Conservation (phyloP, 208 protist genomes). For the Kentomonas sorsogonicus region DNA sequence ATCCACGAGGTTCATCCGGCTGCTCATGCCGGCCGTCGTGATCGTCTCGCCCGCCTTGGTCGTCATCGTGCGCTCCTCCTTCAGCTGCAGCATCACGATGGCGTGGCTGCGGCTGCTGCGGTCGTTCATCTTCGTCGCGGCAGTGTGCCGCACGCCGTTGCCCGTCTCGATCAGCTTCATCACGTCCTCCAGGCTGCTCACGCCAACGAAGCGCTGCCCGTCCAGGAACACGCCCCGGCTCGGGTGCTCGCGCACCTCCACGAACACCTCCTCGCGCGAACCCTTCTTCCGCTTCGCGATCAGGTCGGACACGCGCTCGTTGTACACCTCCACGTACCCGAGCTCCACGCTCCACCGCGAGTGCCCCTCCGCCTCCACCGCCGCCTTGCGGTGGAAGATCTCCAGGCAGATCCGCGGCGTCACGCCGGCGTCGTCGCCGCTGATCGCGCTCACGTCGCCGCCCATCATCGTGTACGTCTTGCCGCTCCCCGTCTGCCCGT, state of each 20-base stretch:
- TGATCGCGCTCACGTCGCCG: conserved; percentile 19
- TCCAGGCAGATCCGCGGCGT: conserved; percentile 60
- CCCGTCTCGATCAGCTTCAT: conserved; percentile 47
- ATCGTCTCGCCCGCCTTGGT: conserved; percentile 52
- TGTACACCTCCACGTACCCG: conserved; percentile 85
- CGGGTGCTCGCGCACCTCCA: conserved; percentile 52
- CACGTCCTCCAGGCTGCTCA: conserved; percentile 43
- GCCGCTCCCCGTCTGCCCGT: conserved; percentile 61
- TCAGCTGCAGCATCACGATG: conserved; percentile 61
- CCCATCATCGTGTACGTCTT: conserved; percentile 83
- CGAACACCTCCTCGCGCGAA: conserved; percentile 49
- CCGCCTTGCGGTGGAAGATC: conserved; percentile 43
- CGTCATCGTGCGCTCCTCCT: conserved; percentile 33
- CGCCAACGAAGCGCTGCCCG: conserved; percentile 28
- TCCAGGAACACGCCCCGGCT: conserved; percentile 34
- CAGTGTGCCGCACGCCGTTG: conserved; percentile 62
- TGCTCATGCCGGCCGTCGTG: conserved; percentile 47
- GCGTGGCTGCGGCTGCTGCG: conserved; percentile 82
- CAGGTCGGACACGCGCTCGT: conserved; percentile 79
- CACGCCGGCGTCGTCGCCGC: conserved; percentile 39
- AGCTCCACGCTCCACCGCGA: conserved; percentile 51
- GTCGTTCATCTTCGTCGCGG: conserved; percentile 84
- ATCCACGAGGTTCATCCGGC: conserved; percentile 89
- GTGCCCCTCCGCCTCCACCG: conserved; percentile 24
- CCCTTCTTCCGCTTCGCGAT: conserved; percentile 44